These are phyloP conservation scores for Linum tenue DNA, from an alignment of 345 rosid genomes.

Conservation along the genomic window DNA sequence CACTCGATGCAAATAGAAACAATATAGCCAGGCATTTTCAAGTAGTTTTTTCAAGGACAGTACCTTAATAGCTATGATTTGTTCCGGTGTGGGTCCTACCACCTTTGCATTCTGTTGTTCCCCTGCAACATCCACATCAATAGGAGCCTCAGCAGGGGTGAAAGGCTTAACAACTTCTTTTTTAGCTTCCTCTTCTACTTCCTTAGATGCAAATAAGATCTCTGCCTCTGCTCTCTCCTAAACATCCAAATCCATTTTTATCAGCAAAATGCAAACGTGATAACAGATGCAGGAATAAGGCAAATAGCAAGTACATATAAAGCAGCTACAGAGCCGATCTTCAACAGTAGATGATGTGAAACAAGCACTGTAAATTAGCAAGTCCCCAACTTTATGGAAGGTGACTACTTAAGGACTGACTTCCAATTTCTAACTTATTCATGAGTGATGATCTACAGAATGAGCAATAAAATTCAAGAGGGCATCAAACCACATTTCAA, in stretches of 20 bases:
- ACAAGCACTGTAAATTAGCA: too few relatives aligned
- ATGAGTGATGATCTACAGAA: too few relatives aligned
- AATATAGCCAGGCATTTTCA: too few relatives aligned
- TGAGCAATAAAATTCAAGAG: too few relatives aligned
- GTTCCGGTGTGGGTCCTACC: conserved; percentile 90
- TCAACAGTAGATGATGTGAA: too few relatives aligned
- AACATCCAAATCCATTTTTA: conserved; percentile 13
- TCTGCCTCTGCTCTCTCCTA: conserved; percentile 93
- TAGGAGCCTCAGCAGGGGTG: conserved; percentile 50
- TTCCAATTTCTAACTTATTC: too few relatives aligned
- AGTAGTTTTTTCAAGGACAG: background rate
- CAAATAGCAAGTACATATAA: too few relatives aligned
- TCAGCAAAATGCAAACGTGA: background rate
- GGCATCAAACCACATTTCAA: too few relatives aligned
- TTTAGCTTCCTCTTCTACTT: conserved; percentile 77
- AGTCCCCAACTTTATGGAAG: too few relatives aligned
- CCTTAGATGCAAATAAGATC: conserved; percentile 73
- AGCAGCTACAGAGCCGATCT: too few relatives aligned
- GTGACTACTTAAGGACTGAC: too few relatives aligned
- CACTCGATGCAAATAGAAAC: too few relatives aligned
- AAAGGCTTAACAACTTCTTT: conserved; percentile 48
- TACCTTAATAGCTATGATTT: conserved; percentile 95
- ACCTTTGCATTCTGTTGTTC: conserved; percentile 57
- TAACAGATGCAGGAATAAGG: background rate
- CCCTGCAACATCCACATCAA: conserved; percentile 42